Percentiles rank a stretch among this genome's conserved stretches.
Conservation (phyloP, 176 grass and related monocot genomes). For the Triticum turgidum region DNA sequence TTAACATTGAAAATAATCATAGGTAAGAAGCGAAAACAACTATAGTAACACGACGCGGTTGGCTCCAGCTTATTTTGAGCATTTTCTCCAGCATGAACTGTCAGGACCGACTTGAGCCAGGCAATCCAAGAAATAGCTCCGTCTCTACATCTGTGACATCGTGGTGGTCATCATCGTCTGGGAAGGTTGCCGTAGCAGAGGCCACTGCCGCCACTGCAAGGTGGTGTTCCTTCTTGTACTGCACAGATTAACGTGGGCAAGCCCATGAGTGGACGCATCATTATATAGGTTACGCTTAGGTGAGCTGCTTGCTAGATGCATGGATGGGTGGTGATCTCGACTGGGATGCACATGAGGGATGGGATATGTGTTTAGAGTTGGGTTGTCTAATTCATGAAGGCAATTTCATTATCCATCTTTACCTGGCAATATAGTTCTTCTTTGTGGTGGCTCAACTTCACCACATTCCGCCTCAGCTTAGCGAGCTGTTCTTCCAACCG, state of each 20-base stretch:
- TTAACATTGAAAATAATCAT: too few relatives aligned
- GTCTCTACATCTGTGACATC: conserved; percentile 56
- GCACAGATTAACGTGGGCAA: background rate
- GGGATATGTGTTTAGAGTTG: background rate
- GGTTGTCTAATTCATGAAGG: too few relatives aligned
- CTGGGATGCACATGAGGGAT: conserved; percentile 28
- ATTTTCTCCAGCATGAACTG: background rate
- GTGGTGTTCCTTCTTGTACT: conserved; percentile 32
- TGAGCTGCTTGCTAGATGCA: too few relatives aligned
- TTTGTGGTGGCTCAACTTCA: conserved; percentile 39
- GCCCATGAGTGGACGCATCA: background rate
- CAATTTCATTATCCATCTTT: too few relatives aligned
- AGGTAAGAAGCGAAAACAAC: too few relatives aligned
- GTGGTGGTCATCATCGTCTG: background rate
- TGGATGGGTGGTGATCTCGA: background rate
- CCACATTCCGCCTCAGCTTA: conserved; percentile 56
- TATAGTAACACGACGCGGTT: too few relatives aligned
- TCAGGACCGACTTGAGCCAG: conserved; percentile 32
- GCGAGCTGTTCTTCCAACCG: conserved; percentile 48
- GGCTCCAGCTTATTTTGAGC: too few relatives aligned
- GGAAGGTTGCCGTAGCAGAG: too few relatives aligned
- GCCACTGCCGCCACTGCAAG: background rate
- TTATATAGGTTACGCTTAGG: too few relatives aligned
- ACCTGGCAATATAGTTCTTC: conserved; percentile 50
- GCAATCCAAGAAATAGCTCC: conserved; percentile 60